Evolutionary conservation across 768 basidiomycete species (phyloP).

Genomic region (Suillus cothurnatus): DNA sequence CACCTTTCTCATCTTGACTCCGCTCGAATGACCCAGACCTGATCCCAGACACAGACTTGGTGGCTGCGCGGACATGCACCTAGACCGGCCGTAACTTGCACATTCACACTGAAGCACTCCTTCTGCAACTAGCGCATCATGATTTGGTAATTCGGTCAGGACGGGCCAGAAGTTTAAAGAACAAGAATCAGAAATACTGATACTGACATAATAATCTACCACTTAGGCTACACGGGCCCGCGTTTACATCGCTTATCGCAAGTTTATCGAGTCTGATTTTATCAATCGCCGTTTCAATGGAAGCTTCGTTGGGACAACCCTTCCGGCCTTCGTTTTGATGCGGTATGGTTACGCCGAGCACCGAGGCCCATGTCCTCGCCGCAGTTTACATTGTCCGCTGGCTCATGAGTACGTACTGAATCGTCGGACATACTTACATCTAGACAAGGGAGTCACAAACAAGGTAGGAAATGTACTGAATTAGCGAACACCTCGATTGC

Average conservation of each 20-base stretch:
- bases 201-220: not conserved
- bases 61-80: no score
- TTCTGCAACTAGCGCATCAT: not conserved
- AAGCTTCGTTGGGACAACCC: not conserved
- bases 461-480: not conserved
- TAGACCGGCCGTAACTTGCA: no score
- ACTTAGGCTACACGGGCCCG: not conserved
- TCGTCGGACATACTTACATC: not conserved
- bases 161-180: no score
- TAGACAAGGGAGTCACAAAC: not conserved
- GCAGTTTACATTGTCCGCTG: not conserved
- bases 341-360: not conserved
- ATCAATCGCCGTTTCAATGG: not conserved
- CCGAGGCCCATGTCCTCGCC: not conserved
- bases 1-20: no score
- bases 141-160: not conserved
- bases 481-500: not conserved
- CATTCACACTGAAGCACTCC: not conserved
- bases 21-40: no score
- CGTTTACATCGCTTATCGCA: no score
- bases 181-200: no score
- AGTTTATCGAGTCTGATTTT: not conserved
- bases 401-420: not conserved
- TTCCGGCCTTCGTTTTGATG: not conserved
- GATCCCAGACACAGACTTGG: no score